Base-by-base conservation (phyloP, 2,329 filamentous ascomycete genomes). In the Aspergillus thermomutatus region DNA sequence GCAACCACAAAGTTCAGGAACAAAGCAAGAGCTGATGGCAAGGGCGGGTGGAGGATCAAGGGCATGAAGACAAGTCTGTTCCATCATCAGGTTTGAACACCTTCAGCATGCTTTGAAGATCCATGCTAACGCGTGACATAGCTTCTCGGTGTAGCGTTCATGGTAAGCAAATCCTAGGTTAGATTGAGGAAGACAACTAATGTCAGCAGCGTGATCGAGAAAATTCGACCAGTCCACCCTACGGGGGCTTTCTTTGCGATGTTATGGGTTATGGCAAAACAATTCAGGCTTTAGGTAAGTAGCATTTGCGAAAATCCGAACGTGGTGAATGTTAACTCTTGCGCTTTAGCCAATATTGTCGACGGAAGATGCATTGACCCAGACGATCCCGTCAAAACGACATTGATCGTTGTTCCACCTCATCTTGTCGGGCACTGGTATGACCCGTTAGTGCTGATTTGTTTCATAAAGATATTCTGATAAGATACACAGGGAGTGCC, bases 181-280 rank as follows among this genome's bases (percentile, higher is more conserved):
- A 21, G 14, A 0, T 21, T 14, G 14, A 28, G 14, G 3, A 43
- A 9, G 10, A 26, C 40, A 21, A 53, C 57, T 70, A 40, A 66
- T 47, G 25, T n/a, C 40, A n/a, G 23, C 40, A 73, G 71, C 69
- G 67, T 31, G 57, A 69, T n/a, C 66, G 70, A 17, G 72, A 75
- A 49, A 63, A 63, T 61, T 63, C 57, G 57, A 55, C 52, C 56
- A 59, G 54, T 40, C 52, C 25, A 40, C 71, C 74, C 1, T 57
- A 51, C 17, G 75, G 75, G 5, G 75, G 75, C 0, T 63, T 78
- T 19, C 64, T 75, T 1, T 74, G 71, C 28, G 75, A 78, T 52
- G 67, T 70, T 9, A 77, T 77, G 75, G 75, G 75, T 0, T 70
- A 76, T 27, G 75, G 75, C 1, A 77, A 77, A 57, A 75, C 73